Evolutionary conservation across 352 stramenopile genomes (phyloP), one percentile per base, ranked within the genome.

Genomic region (Pythium volutum): DNA sequence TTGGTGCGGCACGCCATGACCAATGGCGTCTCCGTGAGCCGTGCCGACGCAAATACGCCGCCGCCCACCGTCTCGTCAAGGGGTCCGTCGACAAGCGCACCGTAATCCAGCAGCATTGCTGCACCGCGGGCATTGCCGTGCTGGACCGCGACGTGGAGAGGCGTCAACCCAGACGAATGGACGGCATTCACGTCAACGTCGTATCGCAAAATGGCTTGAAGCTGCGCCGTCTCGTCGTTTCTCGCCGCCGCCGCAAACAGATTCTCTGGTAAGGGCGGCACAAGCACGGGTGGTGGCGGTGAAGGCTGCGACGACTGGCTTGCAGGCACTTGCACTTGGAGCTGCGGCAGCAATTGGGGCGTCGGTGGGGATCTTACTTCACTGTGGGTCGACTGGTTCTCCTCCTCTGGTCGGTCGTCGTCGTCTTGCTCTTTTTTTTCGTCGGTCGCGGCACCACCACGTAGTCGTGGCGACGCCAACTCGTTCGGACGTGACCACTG

Each of bases 61-160:
- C 36, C 20, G 22, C 38, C 2, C 2, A 22, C 14, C 22, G 10
- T 48, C 4, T 31, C 29, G 1, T 46, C 41, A 8, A 26, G 10
- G 11, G 42, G 25, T 20, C 63, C 59, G 25, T 88, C 69, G 20
- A 79, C 42, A 0, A 71, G 65, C 8, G 78, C 78, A 25, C 78
- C 78, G 31, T 85, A 79, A 16, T 84, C 70, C 33, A 91, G 47
- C 14, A 89, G 68, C 26, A 83, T 41, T 0, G 68, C 62, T 0
- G 67, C 76, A 15, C 65, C 72, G 33, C 61, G 65, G 0, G 75
- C 62, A 26, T 88, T 85, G 14, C 70, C 76, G 41, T 71, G 26
- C n/a, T 82, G 77, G 12, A 73, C 73, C 26, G 81, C 81, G 15
- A 82, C 62, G 42, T 88, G 73, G 8, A 91, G 66, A 0, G 67